These are phyloP conservation scores for Hibiscus tridactylites DNA, from an alignment of 345 rosid species.

Conservation along the genomic window DNA sequence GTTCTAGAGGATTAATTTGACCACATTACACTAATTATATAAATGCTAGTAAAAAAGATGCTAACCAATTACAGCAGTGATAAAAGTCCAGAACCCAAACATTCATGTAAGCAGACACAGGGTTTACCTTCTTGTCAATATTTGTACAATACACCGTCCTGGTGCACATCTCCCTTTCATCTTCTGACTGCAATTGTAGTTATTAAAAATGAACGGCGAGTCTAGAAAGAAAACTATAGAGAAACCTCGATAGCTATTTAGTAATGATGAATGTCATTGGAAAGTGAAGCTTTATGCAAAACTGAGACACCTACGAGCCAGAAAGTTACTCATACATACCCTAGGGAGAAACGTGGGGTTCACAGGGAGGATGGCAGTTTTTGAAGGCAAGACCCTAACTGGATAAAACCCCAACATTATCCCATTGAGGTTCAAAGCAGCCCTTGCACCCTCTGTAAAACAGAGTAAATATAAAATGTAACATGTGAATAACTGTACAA, in stretches of 20 bases:
- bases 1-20: background rate
- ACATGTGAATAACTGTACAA: conserved; percentile 1
- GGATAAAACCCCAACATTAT: conserved; percentile 87
- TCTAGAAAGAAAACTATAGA: conserved; percentile 6
- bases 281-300: conserved; percentile 8
- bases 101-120: background rate
- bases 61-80: background rate
- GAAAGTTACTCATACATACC: conserved; percentile 30
- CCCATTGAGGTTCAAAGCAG: conserved; percentile 71
- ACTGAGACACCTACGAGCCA: background rate
- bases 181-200: conserved; percentile 63
- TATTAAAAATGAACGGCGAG: background rate
- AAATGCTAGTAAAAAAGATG: background rate
- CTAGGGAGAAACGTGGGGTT: conserved; percentile 87
- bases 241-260: background rate
- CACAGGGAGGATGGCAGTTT: conserved; percentile 95
- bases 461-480: conserved; percentile 9
- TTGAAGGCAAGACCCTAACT: conserved; percentile 80
- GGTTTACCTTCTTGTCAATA: conserved; percentile 68
- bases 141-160: conserved; percentile 93
- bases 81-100: background rate
- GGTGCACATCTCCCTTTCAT: conserved; percentile 89
- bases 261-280: background rate
- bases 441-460: conserved; percentile 64
- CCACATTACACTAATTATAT: background rate